Conservation (phyloP, 495 filamentous ascomycete species). For the Penicillium ochrochloron region DNA sequence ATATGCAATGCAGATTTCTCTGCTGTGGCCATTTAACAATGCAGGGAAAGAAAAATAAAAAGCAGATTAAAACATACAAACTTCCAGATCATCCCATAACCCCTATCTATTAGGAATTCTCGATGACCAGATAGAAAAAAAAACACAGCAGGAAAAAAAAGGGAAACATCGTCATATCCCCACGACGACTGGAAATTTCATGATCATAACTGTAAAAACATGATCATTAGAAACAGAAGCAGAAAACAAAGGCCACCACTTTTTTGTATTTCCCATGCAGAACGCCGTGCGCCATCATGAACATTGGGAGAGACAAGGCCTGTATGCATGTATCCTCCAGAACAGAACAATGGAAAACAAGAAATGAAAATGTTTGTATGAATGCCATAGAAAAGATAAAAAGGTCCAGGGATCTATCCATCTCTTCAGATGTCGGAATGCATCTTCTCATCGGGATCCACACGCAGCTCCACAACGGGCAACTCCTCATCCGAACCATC, state of each 20-base stretch:
- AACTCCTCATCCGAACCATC: slow-evolving; percentile 48
- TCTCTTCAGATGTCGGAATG: slow-evolving; percentile 28
- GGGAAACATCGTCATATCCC: slow-evolving; percentile 3
- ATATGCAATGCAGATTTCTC: slow-evolving; percentile 19
- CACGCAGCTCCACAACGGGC: slow-evolving; percentile 51
- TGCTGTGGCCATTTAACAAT: not conserved
- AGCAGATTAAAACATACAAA: not conserved
- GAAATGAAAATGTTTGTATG: not conserved
- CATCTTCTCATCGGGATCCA: slow-evolving; percentile 45
- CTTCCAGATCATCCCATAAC: slow-evolving; percentile 10
- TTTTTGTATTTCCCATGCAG: slow-evolving; percentile 20
- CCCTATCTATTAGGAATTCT: slow-evolving; percentile 7
- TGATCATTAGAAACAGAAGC: not conserved
- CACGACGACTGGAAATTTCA: not conserved
- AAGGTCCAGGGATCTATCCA: not conserved
- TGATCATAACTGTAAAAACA: not conserved
- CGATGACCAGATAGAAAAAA: not conserved
- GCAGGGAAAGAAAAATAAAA: slow-evolving; percentile 3
- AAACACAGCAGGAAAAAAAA: not conserved
- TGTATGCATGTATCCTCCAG: slow-evolving; percentile 4
- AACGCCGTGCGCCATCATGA: slow-evolving; percentile 22
- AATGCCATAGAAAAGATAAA: not conserved
- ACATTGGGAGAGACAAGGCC: not conserved
- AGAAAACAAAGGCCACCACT: slow-evolving; percentile 10
- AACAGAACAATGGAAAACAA: not conserved